Evolutionary conservation across 2,329 filamentous ascomycete species (phyloP), one percentile per base, ranked within the genome.

Genomic region (Scedosporium aurantiacum): DNA sequence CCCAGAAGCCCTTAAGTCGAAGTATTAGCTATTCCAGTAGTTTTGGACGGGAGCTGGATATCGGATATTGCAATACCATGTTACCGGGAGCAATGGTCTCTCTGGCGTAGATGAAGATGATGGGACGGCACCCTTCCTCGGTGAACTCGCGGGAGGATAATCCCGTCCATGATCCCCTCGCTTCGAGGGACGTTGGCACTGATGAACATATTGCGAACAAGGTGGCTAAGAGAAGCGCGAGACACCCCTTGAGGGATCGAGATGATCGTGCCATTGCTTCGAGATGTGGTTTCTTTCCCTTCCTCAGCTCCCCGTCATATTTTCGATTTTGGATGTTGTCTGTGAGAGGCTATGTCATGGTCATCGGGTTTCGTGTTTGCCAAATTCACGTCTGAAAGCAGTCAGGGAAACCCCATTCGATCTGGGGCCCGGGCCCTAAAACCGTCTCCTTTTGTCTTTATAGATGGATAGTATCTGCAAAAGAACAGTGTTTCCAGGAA

Each of bases 71-170:
- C 54, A 3, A 3, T 43, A 58, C 61, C 61, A 63, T 56, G 55
- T 60, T 61, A 41, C 60, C 60, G 7, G 61, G 61, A 7, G 25
- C 58, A 2, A 57, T 58, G 23, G 61, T 63, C 43, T 63, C 58
- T 16, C 43, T 18, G n/a, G 52, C 58, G n/a, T 60, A 58, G 43
- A 63, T 58, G 43, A 60, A 63, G 58, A 63, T 60, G 37, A 60
- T 60, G 12, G 61, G 61, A 10, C 50, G 28, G 25, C 58, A 63
- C 2, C 61, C 61, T 12, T 40, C 57, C 1, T 25, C 23, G 7
- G 58, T 32, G 16, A 60, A 43, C 21, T 63, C 58, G 5, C 58
- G 54, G 27, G 58, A 57, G 28, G 32, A 57, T 1, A 57, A 40
- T 2, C 58, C 58, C 6, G 58, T 63, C 58, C 58, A 63, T 18